A percentile compares a stretch with the other conserved stretches of the same genome.
Conservation (phyloP, 2,329 filamentous ascomycete species). For the Rosellinia necatrix region DNA sequence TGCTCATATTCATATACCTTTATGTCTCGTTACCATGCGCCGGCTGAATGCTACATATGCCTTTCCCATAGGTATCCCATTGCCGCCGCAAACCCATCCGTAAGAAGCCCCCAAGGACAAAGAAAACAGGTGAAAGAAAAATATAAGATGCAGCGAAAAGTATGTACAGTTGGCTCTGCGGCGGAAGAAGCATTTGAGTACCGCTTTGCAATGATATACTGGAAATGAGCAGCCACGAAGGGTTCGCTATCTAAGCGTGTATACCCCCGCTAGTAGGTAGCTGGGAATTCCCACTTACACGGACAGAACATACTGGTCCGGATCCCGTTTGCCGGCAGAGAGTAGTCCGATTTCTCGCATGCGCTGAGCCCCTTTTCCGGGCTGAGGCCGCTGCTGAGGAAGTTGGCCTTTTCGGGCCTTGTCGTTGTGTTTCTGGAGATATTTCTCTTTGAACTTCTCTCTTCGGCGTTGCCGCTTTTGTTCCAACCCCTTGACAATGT, state of each 20-base stretch:
- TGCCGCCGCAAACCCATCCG: constrained; percentile 32
- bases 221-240: constrained; percentile 15
- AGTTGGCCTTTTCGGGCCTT: constrained; percentile 73
- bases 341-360: constrained; percentile 92
- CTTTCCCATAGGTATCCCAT: constrained; percentile 37
- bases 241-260: constrained; percentile 16
- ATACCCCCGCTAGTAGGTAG: no score
- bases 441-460: constrained; percentile 77
- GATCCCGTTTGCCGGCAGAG: constrained; percentile 79
- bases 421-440: constrained; percentile 85
- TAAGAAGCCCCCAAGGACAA: constrained; percentile 25
- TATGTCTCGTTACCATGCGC: constrained; percentile 30
- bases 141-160: constrained; percentile 25
- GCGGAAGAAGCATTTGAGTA: constrained; percentile 13
- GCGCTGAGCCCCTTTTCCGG: constrained; percentile 86
- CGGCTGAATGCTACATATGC: constrained; percentile 38
- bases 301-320: constrained; percentile 78
- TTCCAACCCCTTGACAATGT: constrained; percentile 96
- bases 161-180: constrained; percentile 35
- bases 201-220: constrained; percentile 21
- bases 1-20: constrained; percentile 9
- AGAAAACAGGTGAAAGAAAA: constrained; percentile 29
- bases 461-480: constrained; percentile 90
- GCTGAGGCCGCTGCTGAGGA: constrained; percentile 66
- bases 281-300: constrained; percentile 50